Evolutionary conservation across 495 filamentous ascomycete genomes (phyloP).

Genomic region (Aspergillus homomorphus): DNA sequence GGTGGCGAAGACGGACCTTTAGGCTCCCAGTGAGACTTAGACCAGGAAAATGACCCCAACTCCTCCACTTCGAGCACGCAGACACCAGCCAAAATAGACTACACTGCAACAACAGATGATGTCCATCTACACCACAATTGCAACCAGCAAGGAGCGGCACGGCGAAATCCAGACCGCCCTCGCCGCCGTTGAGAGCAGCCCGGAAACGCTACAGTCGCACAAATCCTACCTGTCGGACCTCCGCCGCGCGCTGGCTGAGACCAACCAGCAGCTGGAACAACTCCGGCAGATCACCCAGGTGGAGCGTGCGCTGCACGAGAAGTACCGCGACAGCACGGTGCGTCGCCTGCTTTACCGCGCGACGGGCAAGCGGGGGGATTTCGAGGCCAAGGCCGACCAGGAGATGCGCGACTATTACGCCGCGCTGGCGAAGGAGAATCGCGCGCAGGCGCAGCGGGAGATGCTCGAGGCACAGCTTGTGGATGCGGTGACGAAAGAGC

Average conservation of each 20-base stretch:
- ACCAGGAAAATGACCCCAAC: too few species aligned
- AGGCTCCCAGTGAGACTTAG: too few species aligned
- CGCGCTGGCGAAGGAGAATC: constrained; percentile 3
- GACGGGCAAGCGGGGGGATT: constrained; percentile 2
- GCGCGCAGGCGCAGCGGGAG: background rate
- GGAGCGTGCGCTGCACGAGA: constrained; percentile 5
- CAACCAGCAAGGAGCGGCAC: constrained; percentile 4
- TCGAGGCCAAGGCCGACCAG: constrained; percentile 8
- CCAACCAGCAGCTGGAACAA: background rate
- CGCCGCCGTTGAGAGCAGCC: background rate
- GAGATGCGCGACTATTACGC: constrained; percentile 6
- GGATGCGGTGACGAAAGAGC: background rate
- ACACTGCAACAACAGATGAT: background rate
- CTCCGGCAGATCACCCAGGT: background rate
- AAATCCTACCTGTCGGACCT: constrained; percentile 2
- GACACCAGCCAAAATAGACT: too few species aligned
- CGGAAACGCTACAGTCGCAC: constrained; percentile 1
- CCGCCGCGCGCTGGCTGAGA: background rate
- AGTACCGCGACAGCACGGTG: constrained; percentile 7
- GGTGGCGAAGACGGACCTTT: too few species aligned
- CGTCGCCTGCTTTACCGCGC: constrained; percentile 5
- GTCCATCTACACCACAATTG: constrained; percentile 5
- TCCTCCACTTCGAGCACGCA: too few species aligned
- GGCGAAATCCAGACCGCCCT: constrained; percentile 3
- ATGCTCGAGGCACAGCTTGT: constrained; percentile 3